Conservation (phyloP, 2,329 filamentous ascomycete species). For the Neocucurbitaria cava region DNA sequence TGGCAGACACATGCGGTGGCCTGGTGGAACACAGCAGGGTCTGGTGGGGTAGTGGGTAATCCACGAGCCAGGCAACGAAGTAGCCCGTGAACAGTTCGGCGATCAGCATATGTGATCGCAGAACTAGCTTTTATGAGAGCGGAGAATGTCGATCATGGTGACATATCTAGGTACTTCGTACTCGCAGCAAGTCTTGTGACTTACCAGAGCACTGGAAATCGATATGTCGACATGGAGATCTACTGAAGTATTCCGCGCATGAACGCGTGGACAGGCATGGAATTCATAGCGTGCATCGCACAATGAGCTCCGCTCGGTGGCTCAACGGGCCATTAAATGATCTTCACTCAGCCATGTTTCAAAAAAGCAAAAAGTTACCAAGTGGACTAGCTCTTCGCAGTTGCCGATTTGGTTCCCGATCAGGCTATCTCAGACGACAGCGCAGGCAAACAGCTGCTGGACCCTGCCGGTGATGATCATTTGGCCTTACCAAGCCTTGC, state of each 20-base stretch:
- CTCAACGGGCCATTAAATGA: background rate
- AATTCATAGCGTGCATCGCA: background rate
- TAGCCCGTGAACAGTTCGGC: background rate
- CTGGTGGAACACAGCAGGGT: background rate
- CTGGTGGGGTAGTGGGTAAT: background rate
- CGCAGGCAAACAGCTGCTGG: background rate
- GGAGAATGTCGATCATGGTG: background rate
- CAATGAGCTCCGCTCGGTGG: background rate
- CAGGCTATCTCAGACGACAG: background rate
- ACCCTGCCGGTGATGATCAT: background rate
- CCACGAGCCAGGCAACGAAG: background rate
- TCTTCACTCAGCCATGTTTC: background rate
- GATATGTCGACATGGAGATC: background rate
- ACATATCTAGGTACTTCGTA: background rate
- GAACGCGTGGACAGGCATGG: background rate
- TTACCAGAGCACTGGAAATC: background rate
- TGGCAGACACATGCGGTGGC: slow-evolving; percentile 2
- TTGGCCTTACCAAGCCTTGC: background rate
- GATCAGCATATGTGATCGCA: background rate
- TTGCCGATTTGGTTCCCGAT: background rate
- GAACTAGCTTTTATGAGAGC: background rate
- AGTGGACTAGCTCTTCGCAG: background rate
- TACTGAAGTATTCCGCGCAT: background rate
- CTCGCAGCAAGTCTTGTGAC: background rate
- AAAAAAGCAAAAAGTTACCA: background rate